Base-by-base conservation (phyloP, 169 alveolate genomes). In the Besnoitia besnoiti region DNA sequence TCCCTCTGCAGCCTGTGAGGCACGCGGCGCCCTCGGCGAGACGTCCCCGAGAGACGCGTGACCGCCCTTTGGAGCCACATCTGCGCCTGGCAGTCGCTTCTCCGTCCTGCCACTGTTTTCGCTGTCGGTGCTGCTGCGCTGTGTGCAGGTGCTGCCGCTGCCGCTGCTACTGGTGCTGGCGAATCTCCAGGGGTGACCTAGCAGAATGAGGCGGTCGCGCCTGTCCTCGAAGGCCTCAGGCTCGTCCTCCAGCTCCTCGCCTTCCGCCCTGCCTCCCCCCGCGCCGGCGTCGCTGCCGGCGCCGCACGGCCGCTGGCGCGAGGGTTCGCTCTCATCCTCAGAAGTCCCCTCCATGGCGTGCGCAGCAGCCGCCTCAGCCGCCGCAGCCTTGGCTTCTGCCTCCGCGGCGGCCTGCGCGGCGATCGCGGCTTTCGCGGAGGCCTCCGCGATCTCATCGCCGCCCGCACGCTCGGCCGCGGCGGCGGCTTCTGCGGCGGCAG, bases 401-500 rank as follows among this genome's bases (percentile, higher is more conserved):
- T 77, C 87, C 59, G 87, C 87, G 21, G 87, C 55, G 39, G 87
- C 87, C 55, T 37, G 61, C 37, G 59, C 87, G 5, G 87, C 87
- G 0, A 39, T 1, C 55, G 87, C 21, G n/a, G 59, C 40, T 44
- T 77, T 77, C 40, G n/a, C 87, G 1, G 61, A n/a, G 19, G 47
- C 87, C 47, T 37, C 59, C 35, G 55, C 87, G 40, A 42, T 37
- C 16, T 37, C 40, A 1, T 44, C 87, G 5, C 59, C 87, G 10
- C 87, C 87, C 40, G 87, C 59, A 30, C 14, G 21, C 0, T 40
- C 87, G 2, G 87, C 55, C 8, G 87, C 87, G 10, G 87, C 55
- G 59, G 12, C 87, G 40, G 87, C 87, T 40, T 37, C 87, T 2
- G 87, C 87, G 35, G 87, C 87, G 4, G 87, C 59, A 0, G 10